Base-by-base conservation (phyloP, 2,329 filamentous ascomycete species). In the Fusarium concolor region DNA sequence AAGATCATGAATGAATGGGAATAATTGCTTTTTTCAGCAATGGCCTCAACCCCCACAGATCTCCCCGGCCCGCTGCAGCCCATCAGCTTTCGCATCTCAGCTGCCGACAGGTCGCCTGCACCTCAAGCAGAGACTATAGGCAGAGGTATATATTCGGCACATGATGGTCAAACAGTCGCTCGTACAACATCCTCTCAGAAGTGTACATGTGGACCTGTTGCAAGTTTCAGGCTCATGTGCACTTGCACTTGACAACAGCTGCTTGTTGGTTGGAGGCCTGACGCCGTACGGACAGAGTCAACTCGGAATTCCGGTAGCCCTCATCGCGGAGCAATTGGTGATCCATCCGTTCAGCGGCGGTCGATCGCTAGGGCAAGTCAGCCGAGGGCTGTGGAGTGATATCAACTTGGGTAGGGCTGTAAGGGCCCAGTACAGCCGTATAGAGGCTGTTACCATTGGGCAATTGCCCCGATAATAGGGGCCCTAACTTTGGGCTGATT, bases 31-130 rank as follows among this genome's bases (percentile, higher is more conserved):
- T 62, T 56, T 24, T 24, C 37, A 39, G 56, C 59, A 44, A 63
- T 60, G 45, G 55, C 58, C 43, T 65, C 52, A 68, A 63, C 62
- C 57, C 62, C 66, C 70, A 67, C 63, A 64, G 61, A 56, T 64
- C 57, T 63, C 42, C 57, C 54, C 56, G 58, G 45, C 43, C 61
- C 45, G 54, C 56, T 70, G 66, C 69, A 72, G 58, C 68, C 58
- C 50, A 54, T 38, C 49, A 51, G 50, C 58, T 54, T 63, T 62
- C 22, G 60, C 62, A 71, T 68, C 67, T 71, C 50, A 56, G 64
- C 55, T 52, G 53, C 51, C 52, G 65, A 66, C 65, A 60, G 37
- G 44, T 62, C 45, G 46, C 44, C 37, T 56, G 42, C 60, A 64
- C 60, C 66, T 63, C 53, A 60, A 49, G 35, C 45, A 68, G 22